These are phyloP conservation scores for Hydnum rufescens DNA, from an alignment of 768 basidiomycete genomes.

Conservation along the genomic window DNA sequence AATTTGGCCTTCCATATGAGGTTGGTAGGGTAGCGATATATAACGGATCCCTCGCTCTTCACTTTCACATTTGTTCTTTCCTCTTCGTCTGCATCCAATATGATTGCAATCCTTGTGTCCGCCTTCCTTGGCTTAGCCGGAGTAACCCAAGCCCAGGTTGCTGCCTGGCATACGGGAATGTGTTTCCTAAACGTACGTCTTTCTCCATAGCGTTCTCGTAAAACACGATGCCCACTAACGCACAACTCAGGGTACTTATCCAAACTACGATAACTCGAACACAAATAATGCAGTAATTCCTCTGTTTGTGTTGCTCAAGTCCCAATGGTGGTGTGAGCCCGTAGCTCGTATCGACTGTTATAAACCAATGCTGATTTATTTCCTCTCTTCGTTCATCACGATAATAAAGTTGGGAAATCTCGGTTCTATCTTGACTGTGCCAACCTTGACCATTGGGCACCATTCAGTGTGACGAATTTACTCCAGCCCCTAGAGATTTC, in stretches of 20 bases:
- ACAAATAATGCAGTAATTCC: not conserved
- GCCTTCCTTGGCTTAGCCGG: too few species aligned
- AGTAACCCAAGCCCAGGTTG: not conserved
- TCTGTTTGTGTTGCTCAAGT: not conserved
- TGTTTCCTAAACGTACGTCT: not conserved
- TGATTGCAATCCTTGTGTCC: not conserved
- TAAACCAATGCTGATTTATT: too few species aligned
- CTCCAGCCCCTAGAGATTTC: not conserved
- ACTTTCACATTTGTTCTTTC: too few species aligned
- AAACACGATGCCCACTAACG: not conserved
- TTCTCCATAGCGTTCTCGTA: not conserved
- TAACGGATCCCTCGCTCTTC: too few species aligned
- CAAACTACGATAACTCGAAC: not conserved
- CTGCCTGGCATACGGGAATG: not conserved
- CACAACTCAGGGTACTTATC: not conserved
- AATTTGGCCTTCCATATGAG: too few species aligned
- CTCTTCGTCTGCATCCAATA: not conserved
- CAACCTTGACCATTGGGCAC: not conserved
- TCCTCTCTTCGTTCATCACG: not conserved
- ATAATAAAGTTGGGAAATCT: not conserved
- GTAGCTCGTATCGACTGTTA: not conserved
- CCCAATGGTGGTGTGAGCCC: not conserved
- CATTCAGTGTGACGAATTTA: not conserved
- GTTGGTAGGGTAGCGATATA: too few species aligned
- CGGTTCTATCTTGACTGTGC: not conserved